Evolutionary conservation across 2,329 filamentous ascomycete species (phyloP).

Genomic region (Thelonectria olida): DNA sequence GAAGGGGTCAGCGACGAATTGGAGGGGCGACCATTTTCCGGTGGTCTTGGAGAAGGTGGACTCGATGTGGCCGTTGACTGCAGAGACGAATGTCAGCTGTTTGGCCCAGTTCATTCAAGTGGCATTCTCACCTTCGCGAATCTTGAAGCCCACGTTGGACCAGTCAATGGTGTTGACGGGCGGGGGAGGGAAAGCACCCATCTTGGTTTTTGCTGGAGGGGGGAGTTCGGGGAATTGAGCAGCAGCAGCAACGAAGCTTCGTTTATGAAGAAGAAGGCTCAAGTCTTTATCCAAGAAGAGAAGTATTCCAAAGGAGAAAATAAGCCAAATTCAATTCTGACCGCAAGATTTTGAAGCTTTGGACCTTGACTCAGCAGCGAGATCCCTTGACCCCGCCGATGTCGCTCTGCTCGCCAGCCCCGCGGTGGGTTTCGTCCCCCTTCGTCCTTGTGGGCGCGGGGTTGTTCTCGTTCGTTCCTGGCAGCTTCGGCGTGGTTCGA

Average conservation of each 20-base stretch:
- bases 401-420: constrained; percentile 28
- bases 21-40: constrained; percentile 79
- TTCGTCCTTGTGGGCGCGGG: constrained; percentile 21
- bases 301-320: not conserved
- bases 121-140: constrained; percentile 77
- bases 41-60: constrained; percentile 81
- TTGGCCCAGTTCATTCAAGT: not conserved
- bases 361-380: constrained; percentile 20
- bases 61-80: constrained; percentile 95
- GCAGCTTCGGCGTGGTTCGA: not conserved
- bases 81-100: constrained; percentile 42
- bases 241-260: not conserved
- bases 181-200: constrained; percentile 76
- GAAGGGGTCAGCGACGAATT: constrained; percentile 84
- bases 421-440: not conserved
- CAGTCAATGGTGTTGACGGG: constrained; percentile 89
- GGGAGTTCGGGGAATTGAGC: not conserved
- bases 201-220: constrained; percentile 36
- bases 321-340: constrained; percentile 1
- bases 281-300: not conserved
- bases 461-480: constrained; percentile 17
- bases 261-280: too few relatives aligned
- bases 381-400: constrained; percentile 28
- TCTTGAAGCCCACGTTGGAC: constrained; percentile 90
- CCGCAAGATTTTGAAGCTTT: constrained; percentile 19